Percentiles rank a stretch among this genome's conserved stretches.
Conservation (phyloP, 805 yeast species). For the Wickerhamomyces rabaulensis region DNA sequence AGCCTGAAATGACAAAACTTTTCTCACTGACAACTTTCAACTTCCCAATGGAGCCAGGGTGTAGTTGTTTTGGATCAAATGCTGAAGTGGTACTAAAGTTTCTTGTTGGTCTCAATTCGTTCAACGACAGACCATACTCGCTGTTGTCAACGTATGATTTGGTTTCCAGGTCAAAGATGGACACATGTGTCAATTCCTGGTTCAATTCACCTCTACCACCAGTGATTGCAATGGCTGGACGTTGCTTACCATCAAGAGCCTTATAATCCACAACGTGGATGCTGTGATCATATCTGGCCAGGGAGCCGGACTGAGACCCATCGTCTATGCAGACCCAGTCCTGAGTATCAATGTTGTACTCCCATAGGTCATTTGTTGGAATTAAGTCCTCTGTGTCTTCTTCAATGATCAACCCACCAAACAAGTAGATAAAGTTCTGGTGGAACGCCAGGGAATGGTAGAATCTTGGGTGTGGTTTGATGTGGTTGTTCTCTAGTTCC, state of each 20-base stretch:
- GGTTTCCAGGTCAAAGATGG: constrained; percentile 41
- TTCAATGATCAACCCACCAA: constrained; percentile 57
- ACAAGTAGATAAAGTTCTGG: constrained; percentile 47
- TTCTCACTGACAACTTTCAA: constrained; percentile 14
- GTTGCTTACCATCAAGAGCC: constrained; percentile 29
- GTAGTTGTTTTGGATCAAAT: constrained; percentile 9
- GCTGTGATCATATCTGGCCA: constrained; percentile 48
- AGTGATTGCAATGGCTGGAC: constrained; percentile 46
- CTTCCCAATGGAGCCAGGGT: constrained; percentile 2
- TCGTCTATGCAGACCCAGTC: constrained; percentile 50
- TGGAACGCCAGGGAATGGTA: constrained; percentile 53
- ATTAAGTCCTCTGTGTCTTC: constrained; percentile 30
- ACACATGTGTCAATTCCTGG: constrained; percentile 27
- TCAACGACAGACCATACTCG: constrained; percentile 17
- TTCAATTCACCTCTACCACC: constrained; percentile 43
- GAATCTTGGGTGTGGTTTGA: constrained; percentile 33
- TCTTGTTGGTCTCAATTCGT: constrained; percentile 13
- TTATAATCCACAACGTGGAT: constrained; percentile 37
- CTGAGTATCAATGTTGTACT: constrained; percentile 46
- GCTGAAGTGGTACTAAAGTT: constrained; percentile 3
- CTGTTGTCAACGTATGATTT: constrained; percentile 20
- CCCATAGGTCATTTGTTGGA: constrained; percentile 67
- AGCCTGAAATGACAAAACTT: constrained; percentile 16
- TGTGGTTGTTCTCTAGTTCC: constrained; percentile 16
- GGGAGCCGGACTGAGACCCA: constrained; percentile 31